Evolutionary conservation across 2,329 filamentous ascomycete species (phyloP).

Genomic region (Penicillium psychrosexuale): DNA sequence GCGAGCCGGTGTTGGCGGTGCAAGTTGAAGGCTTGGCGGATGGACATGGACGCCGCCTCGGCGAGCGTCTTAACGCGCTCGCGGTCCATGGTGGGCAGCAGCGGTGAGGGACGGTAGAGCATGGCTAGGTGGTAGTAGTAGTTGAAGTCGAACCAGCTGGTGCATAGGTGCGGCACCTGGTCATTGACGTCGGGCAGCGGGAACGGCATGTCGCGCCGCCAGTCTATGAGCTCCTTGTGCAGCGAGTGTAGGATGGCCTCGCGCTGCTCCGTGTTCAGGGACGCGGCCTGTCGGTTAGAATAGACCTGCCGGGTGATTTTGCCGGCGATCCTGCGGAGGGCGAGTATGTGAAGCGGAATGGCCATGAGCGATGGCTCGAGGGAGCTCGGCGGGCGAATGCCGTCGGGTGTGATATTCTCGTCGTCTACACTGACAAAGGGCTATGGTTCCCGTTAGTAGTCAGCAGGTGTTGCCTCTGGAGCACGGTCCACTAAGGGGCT

Average conservation of each 20-base stretch:
- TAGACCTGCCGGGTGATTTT: conserved; percentile 39
- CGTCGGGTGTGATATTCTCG: conserved; percentile 29
- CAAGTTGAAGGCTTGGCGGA: no score
- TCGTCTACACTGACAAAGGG: conserved; percentile 41
- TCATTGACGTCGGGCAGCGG: conserved; percentile 41
- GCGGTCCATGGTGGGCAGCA: conserved; percentile 12
- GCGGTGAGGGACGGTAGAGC: conserved; percentile 47
- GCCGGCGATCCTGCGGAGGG: conserved; percentile 43
- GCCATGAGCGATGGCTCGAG: conserved; percentile 39
- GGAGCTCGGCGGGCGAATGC: conserved; percentile 19
- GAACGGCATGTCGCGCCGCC: conserved; percentile 48
- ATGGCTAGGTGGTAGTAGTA: conserved; percentile 48
- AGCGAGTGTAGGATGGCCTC: neutral
- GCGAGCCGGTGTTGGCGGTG: no score
- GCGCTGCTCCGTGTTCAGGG: neutral
- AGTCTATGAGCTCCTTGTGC: conserved; percentile 44
- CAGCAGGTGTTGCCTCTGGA: neutral
- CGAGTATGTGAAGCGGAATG: conserved; percentile 45
- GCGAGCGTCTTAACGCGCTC: no score
- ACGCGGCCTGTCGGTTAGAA: neutral
- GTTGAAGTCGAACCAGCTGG: conserved; percentile 50
- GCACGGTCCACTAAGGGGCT: fast-evolving
- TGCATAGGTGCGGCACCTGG: conserved; percentile 45
- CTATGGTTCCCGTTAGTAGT: conserved; percentile 16
- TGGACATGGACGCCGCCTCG: no score